A percentile compares a stretch with the other conserved stretches of the same genome.
Conservation (phyloP, 108 stramenopile genomes). For the Discostella pseudostelligera region DNA sequence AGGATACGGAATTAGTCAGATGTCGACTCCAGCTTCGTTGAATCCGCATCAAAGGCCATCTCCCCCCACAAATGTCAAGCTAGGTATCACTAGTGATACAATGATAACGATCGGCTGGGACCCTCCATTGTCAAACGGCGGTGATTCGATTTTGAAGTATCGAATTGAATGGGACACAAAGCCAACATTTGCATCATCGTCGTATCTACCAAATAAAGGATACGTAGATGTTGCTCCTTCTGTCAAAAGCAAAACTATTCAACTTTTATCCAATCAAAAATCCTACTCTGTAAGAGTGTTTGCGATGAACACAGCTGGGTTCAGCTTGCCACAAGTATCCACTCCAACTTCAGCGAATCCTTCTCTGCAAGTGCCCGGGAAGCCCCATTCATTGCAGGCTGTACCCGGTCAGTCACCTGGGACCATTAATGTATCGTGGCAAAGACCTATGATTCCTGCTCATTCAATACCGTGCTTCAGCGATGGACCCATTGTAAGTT, state of each 20-base stretch:
- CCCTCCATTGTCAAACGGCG: constrained; percentile 63
- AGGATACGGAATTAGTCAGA: constrained; percentile 69
- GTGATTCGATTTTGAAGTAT: constrained; percentile 69
- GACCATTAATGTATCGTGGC: constrained; percentile 58
- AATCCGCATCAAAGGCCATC: constrained; percentile 72
- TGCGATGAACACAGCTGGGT: constrained; percentile 68
- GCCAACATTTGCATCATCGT: constrained; percentile 53
- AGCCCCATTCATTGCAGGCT: constrained; percentile 41
- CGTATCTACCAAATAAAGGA: constrained; percentile 64
- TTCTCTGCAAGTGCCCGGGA: constrained; percentile 67
- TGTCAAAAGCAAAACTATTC: constrained; percentile 43
- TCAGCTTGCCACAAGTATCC: constrained; percentile 43
- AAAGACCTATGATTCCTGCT: constrained; percentile 63
- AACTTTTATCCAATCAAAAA: constrained; percentile 38
- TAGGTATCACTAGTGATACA: constrained; percentile 69
- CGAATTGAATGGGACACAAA: constrained; percentile 83
- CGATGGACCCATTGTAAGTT: constrained; percentile 23
- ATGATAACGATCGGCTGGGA: constrained; percentile 77
- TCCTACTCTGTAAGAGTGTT: constrained; percentile 64
- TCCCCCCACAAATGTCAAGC: constrained; percentile 62
- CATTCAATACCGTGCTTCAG: constrained; percentile 76
- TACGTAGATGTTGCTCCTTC: constrained; percentile 51
- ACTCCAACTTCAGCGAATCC: constrained; percentile 44
- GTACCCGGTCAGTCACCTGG: constrained; percentile 30
- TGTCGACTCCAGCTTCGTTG: constrained; percentile 60